Conservation (phyloP, 2,329 filamentous ascomycete genomes). For the Penicillium sp. region DNA sequence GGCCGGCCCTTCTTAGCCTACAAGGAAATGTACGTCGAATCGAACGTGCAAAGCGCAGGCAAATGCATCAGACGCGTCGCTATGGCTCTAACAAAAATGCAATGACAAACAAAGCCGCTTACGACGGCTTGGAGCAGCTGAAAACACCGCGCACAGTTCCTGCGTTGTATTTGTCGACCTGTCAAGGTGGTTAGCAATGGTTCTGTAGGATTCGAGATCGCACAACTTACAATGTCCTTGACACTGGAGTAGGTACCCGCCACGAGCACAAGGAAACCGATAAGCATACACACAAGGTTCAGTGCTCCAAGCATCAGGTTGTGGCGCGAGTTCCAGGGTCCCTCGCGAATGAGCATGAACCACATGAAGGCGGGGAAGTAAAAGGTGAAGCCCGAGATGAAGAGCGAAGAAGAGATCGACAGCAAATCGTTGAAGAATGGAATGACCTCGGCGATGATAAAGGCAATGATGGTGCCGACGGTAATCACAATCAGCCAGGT, state of each 20-base stretch:
- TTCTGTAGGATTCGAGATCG: not conserved
- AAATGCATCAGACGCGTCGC: constrained; percentile 14
- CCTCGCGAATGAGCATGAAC: constrained; percentile 37
- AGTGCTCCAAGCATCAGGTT: constrained; percentile 60
- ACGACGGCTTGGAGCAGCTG: constrained; percentile 57
- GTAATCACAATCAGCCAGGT: constrained; percentile 37
- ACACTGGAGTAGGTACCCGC: constrained; percentile 76
- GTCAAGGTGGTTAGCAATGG: constrained; percentile 9
- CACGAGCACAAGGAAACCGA: constrained; percentile 75
- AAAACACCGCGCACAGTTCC: constrained; percentile 71
- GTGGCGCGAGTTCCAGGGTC: constrained; percentile 39
- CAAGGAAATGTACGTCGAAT: constrained; percentile 10
- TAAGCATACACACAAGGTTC: constrained; percentile 71
- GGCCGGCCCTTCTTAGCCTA: constrained; percentile 5
- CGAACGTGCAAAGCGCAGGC: not conserved
- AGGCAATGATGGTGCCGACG: constrained; percentile 75
- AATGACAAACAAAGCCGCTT: not conserved
- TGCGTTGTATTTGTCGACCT: constrained; percentile 67
- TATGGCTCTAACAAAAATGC: constrained; percentile 8
- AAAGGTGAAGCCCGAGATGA: constrained; percentile 89
- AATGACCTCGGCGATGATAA: constrained; percentile 83
- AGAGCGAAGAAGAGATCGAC: constrained; percentile 63
- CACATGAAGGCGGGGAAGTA: constrained; percentile 59
- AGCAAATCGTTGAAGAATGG: constrained; percentile 78
- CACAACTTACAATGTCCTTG: constrained; percentile 38